Percentiles rank a stretch among this genome's conserved stretches.
Conservation (phyloP, 1,139 yeast species). For the Candida smagusa region DNA sequence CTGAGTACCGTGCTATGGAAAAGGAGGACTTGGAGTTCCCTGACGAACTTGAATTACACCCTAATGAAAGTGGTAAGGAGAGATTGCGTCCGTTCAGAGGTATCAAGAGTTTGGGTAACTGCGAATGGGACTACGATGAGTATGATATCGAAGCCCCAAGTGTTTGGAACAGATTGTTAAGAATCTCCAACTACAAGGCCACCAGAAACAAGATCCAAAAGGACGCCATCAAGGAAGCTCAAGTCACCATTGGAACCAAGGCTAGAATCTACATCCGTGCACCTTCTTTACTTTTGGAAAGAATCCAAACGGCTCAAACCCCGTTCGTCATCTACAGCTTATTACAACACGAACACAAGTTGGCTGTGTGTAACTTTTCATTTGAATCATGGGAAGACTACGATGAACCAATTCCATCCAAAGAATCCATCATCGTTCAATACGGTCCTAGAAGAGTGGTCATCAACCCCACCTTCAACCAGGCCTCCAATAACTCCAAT, state of each 20-base stretch:
- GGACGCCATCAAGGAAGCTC: slow-evolving; percentile 55
- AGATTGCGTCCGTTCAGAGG: slow-evolving; percentile 80
- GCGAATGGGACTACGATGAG: slow-evolving; percentile 89
- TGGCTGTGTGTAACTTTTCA: slow-evolving; percentile 77
- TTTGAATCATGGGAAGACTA: slow-evolving; percentile 87
- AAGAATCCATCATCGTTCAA: slow-evolving; percentile 77
- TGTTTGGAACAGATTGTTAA: slow-evolving; percentile 72
- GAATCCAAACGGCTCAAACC: slow-evolving; percentile 33
- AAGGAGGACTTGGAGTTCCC: slow-evolving; percentile 91
- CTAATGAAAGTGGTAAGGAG: slow-evolving; percentile 71
- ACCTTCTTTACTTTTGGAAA: slow-evolving; percentile 48
- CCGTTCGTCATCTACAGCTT: slow-evolving; percentile 72
- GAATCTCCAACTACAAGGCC: slow-evolving; percentile 75
- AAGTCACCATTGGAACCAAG: slow-evolving; percentile 63
- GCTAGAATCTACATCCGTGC: slow-evolving; percentile 62
- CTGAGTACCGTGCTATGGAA: slow-evolving; percentile 64
- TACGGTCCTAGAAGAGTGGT: slow-evolving; percentile 89
- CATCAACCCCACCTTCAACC: slow-evolving; percentile 83
- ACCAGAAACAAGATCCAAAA: slow-evolving; percentile 70
- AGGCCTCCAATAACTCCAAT: slow-evolving; percentile 71
- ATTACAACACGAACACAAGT: slow-evolving; percentile 81
- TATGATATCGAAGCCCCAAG: slow-evolving; percentile 70
- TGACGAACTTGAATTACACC: slow-evolving; percentile 86
- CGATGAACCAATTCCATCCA: slow-evolving; percentile 78
- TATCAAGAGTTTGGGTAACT: slow-evolving; percentile 72